Percentiles rank a stretch among this genome's conserved stretches.
Evolutionary conservation across 495 filamentous ascomycete species (phyloP).

Genomic region (Jackrogersella minutella): DNA sequence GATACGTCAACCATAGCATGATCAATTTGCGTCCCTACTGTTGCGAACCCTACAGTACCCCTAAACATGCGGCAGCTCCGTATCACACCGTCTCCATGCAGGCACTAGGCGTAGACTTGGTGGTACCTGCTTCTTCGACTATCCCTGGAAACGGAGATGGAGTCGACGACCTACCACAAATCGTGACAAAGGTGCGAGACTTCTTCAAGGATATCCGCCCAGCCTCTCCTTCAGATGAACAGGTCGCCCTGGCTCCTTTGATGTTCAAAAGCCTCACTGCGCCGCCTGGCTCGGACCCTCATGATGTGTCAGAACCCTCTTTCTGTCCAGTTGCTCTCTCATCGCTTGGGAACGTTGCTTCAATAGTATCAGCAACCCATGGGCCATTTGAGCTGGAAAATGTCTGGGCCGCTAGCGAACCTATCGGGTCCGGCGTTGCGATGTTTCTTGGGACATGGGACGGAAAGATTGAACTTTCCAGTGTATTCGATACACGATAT

Average conservation of each 20-base stretch:
- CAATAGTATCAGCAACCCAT: conserved; percentile 10
- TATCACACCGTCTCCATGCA: conserved; percentile 45
- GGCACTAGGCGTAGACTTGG: conserved; percentile 31
- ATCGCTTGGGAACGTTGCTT: conserved; percentile 24
- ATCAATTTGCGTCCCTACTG: conserved; percentile 45
- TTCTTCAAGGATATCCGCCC: conserved; percentile 24
- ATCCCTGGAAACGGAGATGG: neutral
- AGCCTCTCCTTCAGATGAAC: conserved; percentile 9
- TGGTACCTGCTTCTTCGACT: neutral
- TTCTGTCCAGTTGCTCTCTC: conserved; percentile 32
- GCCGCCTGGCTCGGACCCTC: conserved; percentile 14
- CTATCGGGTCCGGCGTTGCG: conserved; percentile 27
- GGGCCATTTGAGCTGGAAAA: conserved; percentile 10
- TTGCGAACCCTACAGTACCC: conserved; percentile 37
- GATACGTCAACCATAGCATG: conserved; percentile 47
- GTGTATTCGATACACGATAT: conserved; percentile 29
- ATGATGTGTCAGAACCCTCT: conserved; percentile 17
- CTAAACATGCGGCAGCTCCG: conserved; percentile 40
- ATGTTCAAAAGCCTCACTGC: conserved; percentile 22
- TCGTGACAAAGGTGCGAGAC: conserved; percentile 18
- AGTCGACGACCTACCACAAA: neutral
- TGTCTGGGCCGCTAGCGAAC: conserved; percentile 28
- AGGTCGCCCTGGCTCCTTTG: conserved; percentile 17
- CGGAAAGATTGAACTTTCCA: conserved; percentile 25
- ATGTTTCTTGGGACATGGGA: conserved; percentile 31